Percentiles rank a stretch among this genome's conserved stretches.
These are phyloP conservation scores for Aspergillus mulundensis DNA, from an alignment of 495 filamentous ascomycete species.

Conservation along the genomic window DNA sequence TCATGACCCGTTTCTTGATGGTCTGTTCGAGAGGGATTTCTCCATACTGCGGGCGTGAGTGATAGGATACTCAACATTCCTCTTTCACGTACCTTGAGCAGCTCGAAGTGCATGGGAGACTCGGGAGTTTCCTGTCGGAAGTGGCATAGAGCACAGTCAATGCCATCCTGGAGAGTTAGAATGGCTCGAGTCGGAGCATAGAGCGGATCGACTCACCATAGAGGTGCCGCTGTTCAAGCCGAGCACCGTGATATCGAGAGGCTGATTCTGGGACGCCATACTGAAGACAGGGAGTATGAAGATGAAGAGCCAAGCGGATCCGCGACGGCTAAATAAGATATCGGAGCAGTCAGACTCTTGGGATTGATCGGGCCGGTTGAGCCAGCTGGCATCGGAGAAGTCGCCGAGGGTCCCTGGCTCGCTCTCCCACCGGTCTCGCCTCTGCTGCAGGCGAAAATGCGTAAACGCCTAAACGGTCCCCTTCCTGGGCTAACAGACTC, in stretches of 20 bases:
- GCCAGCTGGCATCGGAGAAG: not conserved
- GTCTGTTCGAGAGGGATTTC: constrained; percentile 44
- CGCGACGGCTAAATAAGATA: too few relatives aligned
- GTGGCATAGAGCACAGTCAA: constrained; percentile 49
- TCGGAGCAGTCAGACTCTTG: too few relatives aligned
- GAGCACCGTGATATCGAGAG: constrained; percentile 43
- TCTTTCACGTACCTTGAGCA: constrained; percentile 26
- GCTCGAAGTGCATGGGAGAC: constrained; percentile 46
- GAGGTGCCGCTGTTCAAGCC: constrained; percentile 48
- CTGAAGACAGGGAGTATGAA: not conserved
- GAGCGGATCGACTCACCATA: constrained; percentile 23
- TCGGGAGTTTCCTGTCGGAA: constrained; percentile 47
- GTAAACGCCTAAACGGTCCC: not conserved
- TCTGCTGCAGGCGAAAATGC: not conserved
- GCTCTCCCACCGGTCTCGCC: too few relatives aligned
- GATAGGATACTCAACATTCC: not conserved
- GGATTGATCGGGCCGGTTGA: not conserved
- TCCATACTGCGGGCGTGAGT: constrained; percentile 22
- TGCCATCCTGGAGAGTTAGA: constrained; percentile 32
- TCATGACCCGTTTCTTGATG: constrained; percentile 55
- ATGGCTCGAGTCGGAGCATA: not conserved
- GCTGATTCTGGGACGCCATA: not conserved
- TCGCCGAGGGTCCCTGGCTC: not conserved
- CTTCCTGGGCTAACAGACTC: not conserved
- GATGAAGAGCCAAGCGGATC: not conserved